Base-by-base conservation (phyloP, 306 rosid species). In the Dalbergia cochinchinensis region DNA sequence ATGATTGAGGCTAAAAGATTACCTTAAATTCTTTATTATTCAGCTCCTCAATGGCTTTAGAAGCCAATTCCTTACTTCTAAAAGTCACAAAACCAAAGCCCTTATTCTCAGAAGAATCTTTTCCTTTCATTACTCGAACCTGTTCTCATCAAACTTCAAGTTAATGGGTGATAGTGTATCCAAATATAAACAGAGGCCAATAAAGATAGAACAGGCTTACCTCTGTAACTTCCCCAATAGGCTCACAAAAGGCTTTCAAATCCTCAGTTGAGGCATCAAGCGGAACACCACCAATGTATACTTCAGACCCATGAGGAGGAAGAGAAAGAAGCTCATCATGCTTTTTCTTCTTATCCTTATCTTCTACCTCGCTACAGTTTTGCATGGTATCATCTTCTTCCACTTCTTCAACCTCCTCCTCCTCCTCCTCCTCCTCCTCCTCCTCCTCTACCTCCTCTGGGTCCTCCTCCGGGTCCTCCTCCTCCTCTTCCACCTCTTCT, bases 271-370 rank as follows among this genome's bases (percentile, higher is more conserved):
- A 84, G 45, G 87, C 88, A 88, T 90, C 91, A 67, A 75, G 87
- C 65, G 98, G 94, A 89, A 95, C 88, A 79, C 98, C 93, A 58
- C 99, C 99, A 61, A 95, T 69, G 84, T 95, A 95, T 64, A 92
- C 98, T 91, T 95, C 99, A 71, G 98, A 95, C 63, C 95, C 95
- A 78, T 95, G 99, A 61, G 99, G 97, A 83, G 99, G 99, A 84
- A 95, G 92, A 83, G 98, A 79, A 74, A 93, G 99, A 86, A 95
- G 97, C 78, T 89, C 96, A 1, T 86, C 96, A 69, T 90, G 93
- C 64, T 83, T 89, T 81, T 86, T 90, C 85, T 88, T 91, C 71
- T 93, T 94, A 22, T 86, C 88, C 71, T 87, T 90, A 66, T 90
- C 91, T 78, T 71, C 85, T 65, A 39, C 78, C 81, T 80, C 75